Base-by-base conservation (phyloP, 148 eudicot genomes). In the Diospyros lotus region DNA sequence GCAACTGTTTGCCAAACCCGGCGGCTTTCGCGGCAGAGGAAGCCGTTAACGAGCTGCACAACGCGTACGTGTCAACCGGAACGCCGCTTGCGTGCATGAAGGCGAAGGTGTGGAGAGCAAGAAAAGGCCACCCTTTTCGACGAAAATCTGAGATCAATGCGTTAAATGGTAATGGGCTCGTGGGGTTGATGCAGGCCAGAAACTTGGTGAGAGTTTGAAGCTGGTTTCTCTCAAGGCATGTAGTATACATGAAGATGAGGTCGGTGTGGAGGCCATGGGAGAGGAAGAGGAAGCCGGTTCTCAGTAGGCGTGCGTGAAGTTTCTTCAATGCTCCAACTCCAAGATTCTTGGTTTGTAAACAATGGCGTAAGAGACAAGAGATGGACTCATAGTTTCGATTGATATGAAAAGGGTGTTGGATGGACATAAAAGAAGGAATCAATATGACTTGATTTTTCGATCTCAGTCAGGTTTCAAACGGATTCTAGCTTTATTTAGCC, bases 11-110 rank as follows among this genome's bases (percentile, higher is more conserved):
- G 28, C 94, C 94, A 64, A 84, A 85, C 28, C 50, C 42, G 56
- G 76, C 66, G 66, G 70, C 66, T 77, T 77, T 77, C 7, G 45
- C 18, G 79, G 65, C 75, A 59, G 85, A 81, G 44, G 86, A 82
- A 55, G 93, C 86, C 15, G 84, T 82, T 66, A 88, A 72, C 43
- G 86, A 82, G 66, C 89, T 82, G 61, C 91, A 92, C 9, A 92
- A 62, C 58, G 95, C 80, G 64, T 90, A 92, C 50, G 83, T 76
- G 70, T 90, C 88, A 58, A 87, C 61, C 15, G 65, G n/a, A 82
- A 86, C 74, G 11, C 89, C 80, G 62, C 76, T 80, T 58, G 4
- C 0, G 65, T 87, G 95, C 89, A 89, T 90, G 64, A 79, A 89
- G 74, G 83, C 76, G 10, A 85, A 63, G 8, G 89, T 80, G 12